A percentile compares a stretch with the other conserved stretches of the same genome.
Conservation (phyloP, 2,329 filamentous ascomycete genomes). For the Calonectria pseudoturangicola region DNA sequence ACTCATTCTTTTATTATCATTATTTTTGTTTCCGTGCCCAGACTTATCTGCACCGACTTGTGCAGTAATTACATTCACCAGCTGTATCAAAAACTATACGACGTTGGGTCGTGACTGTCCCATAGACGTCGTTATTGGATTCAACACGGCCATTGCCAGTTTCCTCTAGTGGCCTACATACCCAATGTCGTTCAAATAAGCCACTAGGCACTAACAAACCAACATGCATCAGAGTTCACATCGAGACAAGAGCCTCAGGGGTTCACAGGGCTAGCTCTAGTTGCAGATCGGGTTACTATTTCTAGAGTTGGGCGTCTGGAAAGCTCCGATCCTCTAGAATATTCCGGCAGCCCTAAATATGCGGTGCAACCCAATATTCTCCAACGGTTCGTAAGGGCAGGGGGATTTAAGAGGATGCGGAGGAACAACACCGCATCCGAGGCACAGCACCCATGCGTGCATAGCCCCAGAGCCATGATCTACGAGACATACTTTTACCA, state of each 20-base stretch:
- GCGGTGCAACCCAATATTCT: slow-evolving; percentile 37
- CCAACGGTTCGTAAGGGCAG: slow-evolving; percentile 37
- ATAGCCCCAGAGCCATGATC: background rate
- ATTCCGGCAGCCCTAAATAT: slow-evolving; percentile 26
- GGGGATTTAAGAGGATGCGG: slow-evolving; percentile 5
- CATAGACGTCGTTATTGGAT: background rate
- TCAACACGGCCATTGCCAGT: background rate
- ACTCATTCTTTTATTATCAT: background rate
- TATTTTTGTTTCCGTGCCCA: background rate
- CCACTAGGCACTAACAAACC: too few species aligned
- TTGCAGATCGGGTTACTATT: background rate
- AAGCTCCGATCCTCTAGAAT: background rate
- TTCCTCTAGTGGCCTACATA: background rate
- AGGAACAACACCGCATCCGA: background rate
- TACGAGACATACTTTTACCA: background rate
- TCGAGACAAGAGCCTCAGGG: slow-evolving; percentile 16
- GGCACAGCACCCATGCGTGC: background rate
- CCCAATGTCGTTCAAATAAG: too few species aligned
- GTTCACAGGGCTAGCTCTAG: background rate
- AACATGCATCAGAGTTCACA: background rate
- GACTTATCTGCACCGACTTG: background rate
- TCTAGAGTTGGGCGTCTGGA: slow-evolving; percentile 4
- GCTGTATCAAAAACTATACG: background rate
- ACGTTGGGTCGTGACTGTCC: background rate
- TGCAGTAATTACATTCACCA: background rate